Conservation (phyloP, 768 basidiomycete genomes). For the Boletus vinaceobasis region DNA sequence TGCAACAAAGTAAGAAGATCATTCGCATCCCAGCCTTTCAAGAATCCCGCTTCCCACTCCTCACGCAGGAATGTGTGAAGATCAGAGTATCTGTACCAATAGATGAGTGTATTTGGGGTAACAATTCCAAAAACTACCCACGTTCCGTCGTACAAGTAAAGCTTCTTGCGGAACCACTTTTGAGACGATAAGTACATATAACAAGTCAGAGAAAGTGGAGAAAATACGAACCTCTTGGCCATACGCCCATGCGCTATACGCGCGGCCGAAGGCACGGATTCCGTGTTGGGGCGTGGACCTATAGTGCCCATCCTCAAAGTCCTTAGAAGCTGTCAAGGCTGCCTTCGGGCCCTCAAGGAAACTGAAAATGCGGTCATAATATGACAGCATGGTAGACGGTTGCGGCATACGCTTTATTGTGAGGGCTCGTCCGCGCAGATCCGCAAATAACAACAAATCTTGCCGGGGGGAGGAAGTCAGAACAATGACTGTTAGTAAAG, state of each 20-base stretch:
- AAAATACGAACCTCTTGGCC: conserved; percentile 44
- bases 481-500: neutral
- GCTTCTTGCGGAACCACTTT: conserved; percentile 54
- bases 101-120: neutral
- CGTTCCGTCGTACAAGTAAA: conserved; percentile 41
- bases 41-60: conserved; percentile 47
- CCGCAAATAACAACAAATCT: conserved; percentile 53
- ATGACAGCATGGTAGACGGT: neutral
- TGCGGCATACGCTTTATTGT: conserved; percentile 47
- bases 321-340: conserved; percentile 49
- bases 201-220: neutral
- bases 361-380: conserved; percentile 26
- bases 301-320: conserved; percentile 54
- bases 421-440: conserved; percentile 52
- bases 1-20: conserved; percentile 46
- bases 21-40: conserved; percentile 51
- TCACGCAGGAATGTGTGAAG: conserved; percentile 49
- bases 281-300: conserved; percentile 44
- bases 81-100: conserved; percentile 38
- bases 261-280: conserved; percentile 53
- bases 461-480: neutral
- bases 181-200: neutral
- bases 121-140: conserved; percentile 18
- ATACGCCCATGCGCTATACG: conserved; percentile 58
- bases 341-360: conserved; percentile 61